These are phyloP conservation scores for Phoma sp. DNA, from an alignment of 2,329 filamentous ascomycete genomes.

Conservation along the genomic window DNA sequence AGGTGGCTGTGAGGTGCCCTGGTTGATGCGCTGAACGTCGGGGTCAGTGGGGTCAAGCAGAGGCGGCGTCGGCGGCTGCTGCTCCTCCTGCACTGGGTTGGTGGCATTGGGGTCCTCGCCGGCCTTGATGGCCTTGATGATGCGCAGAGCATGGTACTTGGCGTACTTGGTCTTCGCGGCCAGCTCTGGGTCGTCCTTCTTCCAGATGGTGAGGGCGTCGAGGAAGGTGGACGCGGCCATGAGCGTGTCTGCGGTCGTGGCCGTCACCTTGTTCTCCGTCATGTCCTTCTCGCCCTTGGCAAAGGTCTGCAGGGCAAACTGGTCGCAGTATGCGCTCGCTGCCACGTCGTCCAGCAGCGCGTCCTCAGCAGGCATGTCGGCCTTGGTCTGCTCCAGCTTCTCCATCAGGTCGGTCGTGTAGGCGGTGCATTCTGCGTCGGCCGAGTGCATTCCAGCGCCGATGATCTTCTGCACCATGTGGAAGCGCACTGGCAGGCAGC, in stretches of 20 bases:
- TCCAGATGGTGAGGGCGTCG: conserved; percentile 85
- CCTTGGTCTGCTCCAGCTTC: conserved; percentile 83
- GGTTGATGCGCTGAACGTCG: conserved; percentile 65
- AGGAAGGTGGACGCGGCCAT: conserved; percentile 92
- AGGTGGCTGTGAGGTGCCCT: conserved; percentile 36
- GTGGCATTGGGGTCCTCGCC: conserved; percentile 91
- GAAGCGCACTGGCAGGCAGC: conserved; percentile 29
- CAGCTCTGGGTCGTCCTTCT: conserved; percentile 74
- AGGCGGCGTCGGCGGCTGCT: conserved; percentile 45
- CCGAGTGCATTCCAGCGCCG: conserved; percentile 76
- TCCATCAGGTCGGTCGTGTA: conserved; percentile 91
- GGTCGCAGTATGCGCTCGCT: conserved; percentile 90
- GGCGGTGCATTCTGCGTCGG: conserved; percentile 76
- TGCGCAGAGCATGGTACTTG: conserved; percentile 93
- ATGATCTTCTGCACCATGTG: conserved; percentile 94
- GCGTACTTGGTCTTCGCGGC: conserved; percentile 92
- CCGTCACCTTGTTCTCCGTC: conserved; percentile 79
- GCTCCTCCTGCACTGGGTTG: conserved; percentile 73
- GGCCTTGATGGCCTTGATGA: conserved; percentile 87
- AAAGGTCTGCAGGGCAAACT: conserved; percentile 91
- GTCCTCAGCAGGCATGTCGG: conserved; percentile 76
- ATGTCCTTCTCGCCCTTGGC: conserved; percentile 83
- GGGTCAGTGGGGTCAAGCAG: conserved; percentile 69
- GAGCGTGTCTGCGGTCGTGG: conserved; percentile 93
- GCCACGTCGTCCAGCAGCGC: conserved; percentile 84